Conservation (phyloP, 139 green algal genomes). For the Monoraphidium neglectum region DNA sequence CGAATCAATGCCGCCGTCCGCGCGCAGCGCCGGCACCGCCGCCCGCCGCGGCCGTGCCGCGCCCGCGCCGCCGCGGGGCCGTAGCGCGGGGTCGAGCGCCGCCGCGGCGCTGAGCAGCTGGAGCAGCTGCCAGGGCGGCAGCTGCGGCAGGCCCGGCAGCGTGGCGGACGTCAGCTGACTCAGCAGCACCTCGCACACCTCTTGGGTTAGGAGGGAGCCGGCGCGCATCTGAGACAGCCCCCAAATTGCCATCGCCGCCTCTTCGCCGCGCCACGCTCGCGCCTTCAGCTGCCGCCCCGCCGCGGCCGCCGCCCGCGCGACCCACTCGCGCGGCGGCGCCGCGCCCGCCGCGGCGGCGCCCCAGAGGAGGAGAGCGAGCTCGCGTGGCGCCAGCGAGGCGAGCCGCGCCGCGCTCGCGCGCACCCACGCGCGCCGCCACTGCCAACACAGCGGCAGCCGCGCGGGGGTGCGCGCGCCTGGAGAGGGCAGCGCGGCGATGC, state of each 20-base stretch:
- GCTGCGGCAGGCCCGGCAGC: background rate
- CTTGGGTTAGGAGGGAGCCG: slow-evolving; percentile 7
- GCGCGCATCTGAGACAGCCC: slow-evolving; percentile 14
- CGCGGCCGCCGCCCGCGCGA: background rate
- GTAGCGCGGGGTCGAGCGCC: background rate
- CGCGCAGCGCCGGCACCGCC: background rate
- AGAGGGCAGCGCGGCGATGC: background rate
- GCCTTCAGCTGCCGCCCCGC: background rate
- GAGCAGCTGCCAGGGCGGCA: background rate
- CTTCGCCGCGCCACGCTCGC: slow-evolving; percentile 2
- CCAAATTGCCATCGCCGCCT: slow-evolving; percentile 18
- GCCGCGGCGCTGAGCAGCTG: slow-evolving; percentile 26
- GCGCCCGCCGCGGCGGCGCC: background rate
- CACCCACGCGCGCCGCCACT: slow-evolving; percentile 11
- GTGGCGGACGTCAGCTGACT: slow-evolving; percentile 3
- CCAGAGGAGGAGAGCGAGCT: slow-evolving; percentile 18
- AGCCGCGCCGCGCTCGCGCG: background rate
- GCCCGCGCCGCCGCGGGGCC: background rate
- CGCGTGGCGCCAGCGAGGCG: background rate
- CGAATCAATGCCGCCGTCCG: slow-evolving; percentile 12
- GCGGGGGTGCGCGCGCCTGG: too few species aligned
- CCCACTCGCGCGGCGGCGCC: background rate
- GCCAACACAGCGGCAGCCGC: too few species aligned
- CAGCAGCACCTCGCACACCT: slow-evolving; percentile 24
- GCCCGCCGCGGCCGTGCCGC: background rate